Conservation (phyloP, 2,329 filamentous ascomycete genomes). For the Penicillium sp. region DNA sequence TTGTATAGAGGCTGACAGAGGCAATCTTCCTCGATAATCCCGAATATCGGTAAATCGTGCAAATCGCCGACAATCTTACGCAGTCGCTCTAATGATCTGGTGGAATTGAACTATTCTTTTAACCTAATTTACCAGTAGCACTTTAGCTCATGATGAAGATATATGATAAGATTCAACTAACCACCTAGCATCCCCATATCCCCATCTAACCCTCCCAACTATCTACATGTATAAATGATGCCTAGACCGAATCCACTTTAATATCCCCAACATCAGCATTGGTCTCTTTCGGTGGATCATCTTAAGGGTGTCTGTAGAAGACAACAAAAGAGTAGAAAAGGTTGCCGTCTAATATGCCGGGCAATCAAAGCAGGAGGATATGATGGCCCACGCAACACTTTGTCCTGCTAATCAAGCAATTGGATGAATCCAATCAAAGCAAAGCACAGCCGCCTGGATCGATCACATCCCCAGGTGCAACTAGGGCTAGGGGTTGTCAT, state of each 20-base stretch:
- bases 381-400: background rate
- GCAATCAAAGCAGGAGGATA: background rate
- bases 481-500: background rate
- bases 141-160: too few relatives aligned
- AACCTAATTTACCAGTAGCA: too few relatives aligned
- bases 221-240: too few relatives aligned
- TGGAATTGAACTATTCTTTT: too few relatives aligned
- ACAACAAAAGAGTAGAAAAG: background rate
- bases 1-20: too few relatives aligned
- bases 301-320: background rate
- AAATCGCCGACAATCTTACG: too few relatives aligned
- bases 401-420: background rate
- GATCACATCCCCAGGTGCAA: background rate
- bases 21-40: too few relatives aligned
- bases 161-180: too few relatives aligned
- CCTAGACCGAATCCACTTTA: background rate
- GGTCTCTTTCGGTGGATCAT: background rate
- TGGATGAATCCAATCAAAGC: background rate
- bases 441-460: background rate
- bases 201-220: too few relatives aligned
- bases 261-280: background rate
- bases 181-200: too few relatives aligned
- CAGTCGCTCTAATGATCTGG: too few relatives aligned
- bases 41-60: too few relatives aligned
- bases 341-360: background rate